Percentiles rank a stretch among this genome's conserved stretches.
Evolutionary conservation across 129 eudicot genomes (phyloP).

Genomic region (Flaveria robusta): DNA sequence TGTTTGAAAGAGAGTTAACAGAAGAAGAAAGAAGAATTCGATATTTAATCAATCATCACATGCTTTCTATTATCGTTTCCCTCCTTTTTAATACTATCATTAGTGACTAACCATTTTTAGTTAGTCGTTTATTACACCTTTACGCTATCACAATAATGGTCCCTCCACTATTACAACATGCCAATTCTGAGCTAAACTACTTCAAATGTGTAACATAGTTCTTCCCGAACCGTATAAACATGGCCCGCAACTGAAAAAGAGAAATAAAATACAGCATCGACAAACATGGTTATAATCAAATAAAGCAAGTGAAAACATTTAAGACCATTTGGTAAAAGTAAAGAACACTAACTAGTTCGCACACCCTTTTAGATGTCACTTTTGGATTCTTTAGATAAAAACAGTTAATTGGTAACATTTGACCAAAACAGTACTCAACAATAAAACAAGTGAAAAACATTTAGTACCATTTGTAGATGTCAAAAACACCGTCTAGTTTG

Average conservation of each 20-base stretch:
- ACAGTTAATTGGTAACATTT: not conserved
- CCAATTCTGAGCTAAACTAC: too few relatives aligned
- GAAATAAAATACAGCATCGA: not conserved
- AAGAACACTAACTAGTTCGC: not conserved
- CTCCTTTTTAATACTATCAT: too few relatives aligned
- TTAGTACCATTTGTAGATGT: constrained; percentile 9
- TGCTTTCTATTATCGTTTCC: too few relatives aligned
- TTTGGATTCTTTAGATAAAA: not conserved
- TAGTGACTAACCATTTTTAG: too few relatives aligned
- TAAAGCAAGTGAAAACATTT: not conserved
- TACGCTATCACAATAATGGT: too few relatives aligned
- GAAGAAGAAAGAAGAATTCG: too few relatives aligned
- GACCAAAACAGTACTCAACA: not conserved
- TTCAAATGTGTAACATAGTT: too few relatives aligned
- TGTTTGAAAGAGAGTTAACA: too few relatives aligned
- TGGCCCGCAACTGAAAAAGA: not conserved
- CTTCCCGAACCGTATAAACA: not conserved
- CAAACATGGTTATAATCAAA: not conserved
- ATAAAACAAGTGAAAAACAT: not conserved
- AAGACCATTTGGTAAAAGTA: not conserved
- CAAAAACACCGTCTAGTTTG: constrained; percentile 4
- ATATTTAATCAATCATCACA: too few relatives aligned
- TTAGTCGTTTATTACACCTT: too few relatives aligned
- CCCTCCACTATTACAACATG: too few relatives aligned
- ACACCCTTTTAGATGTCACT: not conserved